phyloP scores from a whole-genome alignment of 352 stramenopile genomes.

The Peronospora tabacina region DNA sequence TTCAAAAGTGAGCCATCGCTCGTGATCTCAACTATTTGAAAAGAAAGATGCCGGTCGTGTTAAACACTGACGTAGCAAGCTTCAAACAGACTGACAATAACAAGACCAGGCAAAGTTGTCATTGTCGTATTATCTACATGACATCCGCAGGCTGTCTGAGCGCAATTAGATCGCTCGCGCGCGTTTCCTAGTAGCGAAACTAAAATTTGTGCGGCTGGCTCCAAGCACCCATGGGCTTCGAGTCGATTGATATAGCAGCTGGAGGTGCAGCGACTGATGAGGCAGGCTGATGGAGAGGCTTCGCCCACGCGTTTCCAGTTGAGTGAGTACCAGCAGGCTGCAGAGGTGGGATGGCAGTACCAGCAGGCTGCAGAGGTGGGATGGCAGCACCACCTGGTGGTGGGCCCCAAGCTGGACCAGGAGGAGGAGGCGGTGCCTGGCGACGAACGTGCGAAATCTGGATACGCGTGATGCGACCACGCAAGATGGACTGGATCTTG shows the following conservation, averaged over 20 bases:
- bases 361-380: conserved; percentile 13
- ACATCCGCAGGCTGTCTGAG: not conserved
- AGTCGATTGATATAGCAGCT: conserved; percentile 5
- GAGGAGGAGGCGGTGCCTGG: conserved; percentile 28
- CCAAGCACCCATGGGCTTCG: conserved; percentile 38
- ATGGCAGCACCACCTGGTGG: conserved; percentile 28
- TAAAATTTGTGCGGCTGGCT: conserved; percentile 60
- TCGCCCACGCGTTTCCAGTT: conserved; percentile 28
- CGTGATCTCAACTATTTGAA: conserved; percentile 6
- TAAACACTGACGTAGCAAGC: conserved; percentile 2
- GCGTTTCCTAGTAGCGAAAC: not conserved
- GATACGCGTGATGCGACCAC: conserved; percentile 37
- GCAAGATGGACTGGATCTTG: conserved; percentile 66
- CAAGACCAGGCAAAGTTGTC: conserved; percentile 4
- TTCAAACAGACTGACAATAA: conserved; percentile 11
- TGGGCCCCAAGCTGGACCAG: conserved; percentile 32
- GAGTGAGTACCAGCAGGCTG: conserved; percentile 11
- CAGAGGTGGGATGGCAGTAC: conserved; percentile 13
- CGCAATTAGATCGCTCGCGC: conserved; percentile 1
- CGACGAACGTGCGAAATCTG: conserved; percentile 24
- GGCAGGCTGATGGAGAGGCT: conserved; percentile 19
- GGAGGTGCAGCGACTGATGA: conserved; percentile 3
- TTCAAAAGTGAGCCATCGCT: conserved; percentile 6
- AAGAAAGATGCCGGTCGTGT: conserved; percentile 3
- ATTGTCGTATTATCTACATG: conserved; percentile 14